Conservation (phyloP, 2,329 filamentous ascomycete species). For the Aspergillus melleus region DNA sequence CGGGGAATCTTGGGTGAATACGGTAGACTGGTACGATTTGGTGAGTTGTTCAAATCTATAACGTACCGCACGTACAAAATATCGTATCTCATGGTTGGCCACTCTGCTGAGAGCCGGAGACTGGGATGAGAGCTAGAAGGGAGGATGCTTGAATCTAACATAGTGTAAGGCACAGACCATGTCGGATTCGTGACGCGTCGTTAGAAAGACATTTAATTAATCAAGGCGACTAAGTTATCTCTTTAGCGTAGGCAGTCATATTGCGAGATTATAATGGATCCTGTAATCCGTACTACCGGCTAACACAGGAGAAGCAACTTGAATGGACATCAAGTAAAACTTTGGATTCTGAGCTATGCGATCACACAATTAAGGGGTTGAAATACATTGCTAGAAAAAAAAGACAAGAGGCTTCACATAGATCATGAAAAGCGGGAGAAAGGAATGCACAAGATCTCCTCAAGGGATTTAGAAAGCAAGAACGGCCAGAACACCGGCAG, state of each 20-base stretch:
- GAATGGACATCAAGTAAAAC: background rate
- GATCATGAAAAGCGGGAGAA: background rate
- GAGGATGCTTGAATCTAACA: background rate
- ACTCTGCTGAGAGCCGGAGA: background rate
- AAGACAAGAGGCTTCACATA: conserved; percentile 5
- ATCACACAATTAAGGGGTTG: background rate
- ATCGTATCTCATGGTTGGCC: background rate
- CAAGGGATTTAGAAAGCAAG: conserved; percentile 34
- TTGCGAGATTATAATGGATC: background rate
- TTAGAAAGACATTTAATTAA: background rate
- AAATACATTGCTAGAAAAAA: conserved; percentile 1
- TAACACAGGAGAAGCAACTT: background rate
- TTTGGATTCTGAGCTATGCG: background rate
- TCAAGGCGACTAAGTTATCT: too few relatives aligned
- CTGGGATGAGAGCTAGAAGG: too few relatives aligned
- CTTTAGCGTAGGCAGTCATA: background rate
- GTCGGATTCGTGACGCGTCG: background rate
- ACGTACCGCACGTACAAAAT: background rate
- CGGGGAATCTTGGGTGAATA: background rate
- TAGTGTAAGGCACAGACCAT: background rate
- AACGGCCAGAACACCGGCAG: conserved; percentile 35
- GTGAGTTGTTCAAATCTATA: background rate
- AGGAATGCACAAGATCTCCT: background rate
- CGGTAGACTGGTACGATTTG: background rate
- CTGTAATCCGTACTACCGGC: background rate